Percentiles rank a stretch among this genome's conserved stretches.
Conservation (phyloP, 1,139 yeast species). For the Candida sp. region DNA sequence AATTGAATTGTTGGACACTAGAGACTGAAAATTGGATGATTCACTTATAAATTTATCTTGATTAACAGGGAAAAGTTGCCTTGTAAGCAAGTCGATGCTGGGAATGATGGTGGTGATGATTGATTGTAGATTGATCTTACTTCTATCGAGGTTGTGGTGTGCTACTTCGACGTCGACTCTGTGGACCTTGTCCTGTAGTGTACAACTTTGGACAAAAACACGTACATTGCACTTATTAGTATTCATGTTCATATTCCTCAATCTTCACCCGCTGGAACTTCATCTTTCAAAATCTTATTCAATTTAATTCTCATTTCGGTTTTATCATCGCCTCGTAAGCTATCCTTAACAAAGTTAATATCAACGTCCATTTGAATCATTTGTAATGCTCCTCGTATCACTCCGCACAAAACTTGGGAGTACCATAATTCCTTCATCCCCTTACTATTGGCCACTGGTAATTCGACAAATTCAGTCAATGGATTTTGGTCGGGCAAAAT, state of each 20-base stretch:
- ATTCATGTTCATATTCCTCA: slow-evolving; percentile 18
- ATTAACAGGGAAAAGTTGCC: too few species aligned
- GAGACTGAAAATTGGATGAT: too few species aligned
- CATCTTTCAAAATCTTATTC: slow-evolving; percentile 78
- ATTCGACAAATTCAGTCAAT: slow-evolving; percentile 89
- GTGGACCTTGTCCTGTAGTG: too few species aligned
- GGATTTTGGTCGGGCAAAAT: slow-evolving; percentile 78
- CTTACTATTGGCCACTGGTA: slow-evolving; percentile 59
- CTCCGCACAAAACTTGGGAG: slow-evolving; percentile 87
- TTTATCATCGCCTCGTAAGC: slow-evolving; percentile 73
- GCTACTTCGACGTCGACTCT: too few species aligned
- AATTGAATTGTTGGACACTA: too few species aligned
- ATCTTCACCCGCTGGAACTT: slow-evolving; percentile 97
- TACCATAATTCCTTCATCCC: slow-evolving; percentile 85
- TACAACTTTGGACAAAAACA: too few species aligned
- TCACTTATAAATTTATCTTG: too few species aligned
- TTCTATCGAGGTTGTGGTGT: too few species aligned
- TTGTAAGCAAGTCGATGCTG: too few species aligned
- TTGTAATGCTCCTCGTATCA: slow-evolving; percentile 85
- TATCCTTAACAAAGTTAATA: slow-evolving; percentile 75
- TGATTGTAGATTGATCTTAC: too few species aligned
- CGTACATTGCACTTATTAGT: too few species aligned
- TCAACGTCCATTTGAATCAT: slow-evolving; percentile 97
- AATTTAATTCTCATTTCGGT: slow-evolving; percentile 80
- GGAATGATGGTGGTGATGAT: too few species aligned